Evolutionary conservation across 176 grass and related monocot genomes (phyloP).

Genomic region (Oryza coarctata): DNA sequence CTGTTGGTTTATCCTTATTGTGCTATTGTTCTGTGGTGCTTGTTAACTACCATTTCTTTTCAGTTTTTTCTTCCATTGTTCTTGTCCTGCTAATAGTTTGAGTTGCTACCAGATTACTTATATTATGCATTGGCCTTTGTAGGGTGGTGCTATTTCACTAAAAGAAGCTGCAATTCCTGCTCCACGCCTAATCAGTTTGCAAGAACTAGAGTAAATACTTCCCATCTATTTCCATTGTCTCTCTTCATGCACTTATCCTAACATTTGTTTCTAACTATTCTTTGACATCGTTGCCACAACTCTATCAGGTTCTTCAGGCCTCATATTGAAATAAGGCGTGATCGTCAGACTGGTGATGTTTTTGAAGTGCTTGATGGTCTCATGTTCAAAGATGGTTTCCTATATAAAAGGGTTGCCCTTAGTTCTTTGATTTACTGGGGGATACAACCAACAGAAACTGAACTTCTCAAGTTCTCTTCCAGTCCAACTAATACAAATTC

Average conservation of each 20-base stretch:
- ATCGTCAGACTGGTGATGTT: slow-evolving; percentile 80
- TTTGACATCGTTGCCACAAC: slow-evolving; percentile 30
- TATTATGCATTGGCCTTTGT: slow-evolving; percentile 11
- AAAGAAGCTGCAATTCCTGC: slow-evolving; percentile 71
- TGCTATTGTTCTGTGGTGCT: slow-evolving; percentile 10
- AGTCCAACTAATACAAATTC: slow-evolving; percentile 49
- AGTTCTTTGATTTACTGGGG: slow-evolving; percentile 90
- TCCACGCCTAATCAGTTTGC: slow-evolving; percentile 75
- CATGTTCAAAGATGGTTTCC: slow-evolving; percentile 96
- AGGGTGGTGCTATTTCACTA: slow-evolving; percentile 92
- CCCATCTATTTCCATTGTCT: not conserved
- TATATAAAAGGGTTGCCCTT: slow-evolving; percentile 79
- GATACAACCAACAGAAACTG: slow-evolving; percentile 75
- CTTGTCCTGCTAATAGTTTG: not conserved
- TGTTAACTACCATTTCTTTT: slow-evolving; percentile 11
- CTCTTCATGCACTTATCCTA: slow-evolving; percentile 8
- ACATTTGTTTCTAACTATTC: slow-evolving; percentile 23
- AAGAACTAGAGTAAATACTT: slow-evolving; percentile 87
- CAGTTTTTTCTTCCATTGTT: not conserved
- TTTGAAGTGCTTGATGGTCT: slow-evolving; percentile 89
- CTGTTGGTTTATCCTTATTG: not conserved
- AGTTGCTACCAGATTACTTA: not conserved
- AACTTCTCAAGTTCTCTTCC: slow-evolving; percentile 81
- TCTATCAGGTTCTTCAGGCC: slow-evolving; percentile 68
- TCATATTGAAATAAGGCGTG: slow-evolving; percentile 73